Conservation (phyloP, 2,329 filamentous ascomycete species). For the Clarireedia monteithiana region DNA sequence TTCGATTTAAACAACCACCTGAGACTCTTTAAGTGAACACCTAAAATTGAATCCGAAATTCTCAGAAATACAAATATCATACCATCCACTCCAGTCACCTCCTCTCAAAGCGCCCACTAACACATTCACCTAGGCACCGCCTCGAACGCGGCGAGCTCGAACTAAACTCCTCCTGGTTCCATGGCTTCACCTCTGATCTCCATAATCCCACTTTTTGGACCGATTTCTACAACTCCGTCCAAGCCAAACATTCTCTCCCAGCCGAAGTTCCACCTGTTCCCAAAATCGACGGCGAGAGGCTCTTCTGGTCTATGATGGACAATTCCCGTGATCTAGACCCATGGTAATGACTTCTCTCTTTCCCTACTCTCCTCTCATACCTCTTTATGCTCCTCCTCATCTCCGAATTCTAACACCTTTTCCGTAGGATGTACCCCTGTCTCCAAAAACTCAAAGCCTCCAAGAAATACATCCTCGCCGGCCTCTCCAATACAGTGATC, state of each 20-base stretch:
- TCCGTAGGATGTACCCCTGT: constrained; percentile 68
- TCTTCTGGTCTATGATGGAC: constrained; percentile 91
- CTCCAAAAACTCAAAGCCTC: constrained; percentile 59
- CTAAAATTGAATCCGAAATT: too few relatives aligned
- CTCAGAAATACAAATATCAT: too few relatives aligned
- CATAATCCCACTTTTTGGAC: constrained; percentile 60
- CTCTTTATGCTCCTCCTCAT: not conserved
- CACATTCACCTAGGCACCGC: constrained; percentile 42
- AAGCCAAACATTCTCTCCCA: constrained; percentile 30
- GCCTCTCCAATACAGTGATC: constrained; percentile 82
- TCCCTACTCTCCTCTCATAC: not conserved
- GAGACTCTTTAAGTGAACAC: too few relatives aligned
- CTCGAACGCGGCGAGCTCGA: constrained; percentile 78
- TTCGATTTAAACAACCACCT: too few relatives aligned
- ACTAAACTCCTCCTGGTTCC: constrained; percentile 69
- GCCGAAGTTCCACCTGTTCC: constrained; percentile 55
- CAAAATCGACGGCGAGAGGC: constrained; percentile 63
- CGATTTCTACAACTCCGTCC: constrained; percentile 46
- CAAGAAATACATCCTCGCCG: constrained; percentile 64
- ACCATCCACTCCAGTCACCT: not conserved
- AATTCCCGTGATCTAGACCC: constrained; percentile 65
- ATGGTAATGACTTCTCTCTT: constrained; percentile 26
- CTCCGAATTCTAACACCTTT: not conserved
- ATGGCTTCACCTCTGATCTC: constrained; percentile 68
- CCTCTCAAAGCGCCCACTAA: not conserved